A percentile compares a stretch with the other conserved stretches of the same genome.
These are phyloP conservation scores for Baudoinia panamericana DNA, from an alignment of 495 filamentous ascomycete species.

Conservation along the genomic window DNA sequence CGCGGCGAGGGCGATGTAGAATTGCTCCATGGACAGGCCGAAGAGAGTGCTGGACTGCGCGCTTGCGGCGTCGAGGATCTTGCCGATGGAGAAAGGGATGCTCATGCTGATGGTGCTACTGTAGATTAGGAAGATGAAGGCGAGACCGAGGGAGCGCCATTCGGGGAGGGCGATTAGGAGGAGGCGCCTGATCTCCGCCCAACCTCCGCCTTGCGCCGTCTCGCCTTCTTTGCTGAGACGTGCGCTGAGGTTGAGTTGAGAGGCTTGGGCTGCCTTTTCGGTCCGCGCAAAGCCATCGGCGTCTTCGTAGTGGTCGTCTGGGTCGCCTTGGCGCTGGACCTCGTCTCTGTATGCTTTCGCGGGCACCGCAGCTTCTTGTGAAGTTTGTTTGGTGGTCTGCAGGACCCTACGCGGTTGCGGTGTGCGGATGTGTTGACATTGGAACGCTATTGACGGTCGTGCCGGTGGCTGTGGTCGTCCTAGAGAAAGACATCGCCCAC, in stretches of 20 bases:
- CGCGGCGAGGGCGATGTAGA: constrained; percentile 58
- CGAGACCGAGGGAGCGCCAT: constrained; percentile 58
- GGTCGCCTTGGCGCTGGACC: constrained; percentile 22
- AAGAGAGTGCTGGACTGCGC: constrained; percentile 49
- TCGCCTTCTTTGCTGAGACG: constrained; percentile 67
- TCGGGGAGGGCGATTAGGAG: constrained; percentile 83
- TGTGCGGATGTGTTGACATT: neutral
- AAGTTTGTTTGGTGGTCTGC: constrained; percentile 1
- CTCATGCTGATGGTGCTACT: constrained; percentile 88
- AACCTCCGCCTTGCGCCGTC: constrained; percentile 42
- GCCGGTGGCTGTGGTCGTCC: neutral
- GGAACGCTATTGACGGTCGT: constrained; percentile 1
- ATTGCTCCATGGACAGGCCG: constrained; percentile 58
- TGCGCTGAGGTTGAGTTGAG: constrained; percentile 78
- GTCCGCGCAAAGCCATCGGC: constrained; percentile 50
- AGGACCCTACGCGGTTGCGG: constrained; percentile 5
- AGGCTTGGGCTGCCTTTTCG: constrained; percentile 75
- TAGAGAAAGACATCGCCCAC: no score
- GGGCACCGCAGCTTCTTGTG: constrained; percentile 1
- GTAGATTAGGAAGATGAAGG: constrained; percentile 70
- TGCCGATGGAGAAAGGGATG: constrained; percentile 89
- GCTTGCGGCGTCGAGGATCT: constrained; percentile 80
- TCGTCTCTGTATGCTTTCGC: constrained; percentile 17
- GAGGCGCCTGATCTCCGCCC: constrained; percentile 65
- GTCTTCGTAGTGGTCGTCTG: constrained; percentile 36